Evolutionary conservation across 371 early-diverging fungal species (phyloP).

Genomic region (Mucor saturninus): DNA sequence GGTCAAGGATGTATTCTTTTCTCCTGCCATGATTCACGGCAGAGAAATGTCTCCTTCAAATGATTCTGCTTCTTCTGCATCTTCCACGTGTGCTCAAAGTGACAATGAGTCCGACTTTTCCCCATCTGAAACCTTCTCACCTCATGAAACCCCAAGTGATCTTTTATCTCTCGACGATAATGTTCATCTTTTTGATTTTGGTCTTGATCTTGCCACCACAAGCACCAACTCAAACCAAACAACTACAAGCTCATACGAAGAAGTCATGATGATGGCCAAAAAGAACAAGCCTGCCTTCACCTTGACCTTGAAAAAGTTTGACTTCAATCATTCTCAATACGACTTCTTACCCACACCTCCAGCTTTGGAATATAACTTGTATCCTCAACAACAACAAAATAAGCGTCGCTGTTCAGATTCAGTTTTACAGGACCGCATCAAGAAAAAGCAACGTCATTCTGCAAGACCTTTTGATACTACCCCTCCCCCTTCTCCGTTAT

Average conservation of each 20-base stretch:
- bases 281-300: conserved; percentile 9
- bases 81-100: conserved; percentile 26
- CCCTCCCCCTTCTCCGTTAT: conserved; percentile 8
- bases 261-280: conserved; percentile 16
- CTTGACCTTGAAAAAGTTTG: neutral
- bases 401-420: conserved; percentile 36
- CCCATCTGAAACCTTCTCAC: conserved; percentile 5
- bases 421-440: conserved; percentile 23
- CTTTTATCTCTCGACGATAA: conserved; percentile 1
- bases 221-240: conserved; percentile 12
- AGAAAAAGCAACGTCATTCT: conserved; percentile 20
- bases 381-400: conserved; percentile 10
- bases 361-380: conserved; percentile 5
- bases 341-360: conserved; percentile 16
- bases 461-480: conserved; percentile 1
- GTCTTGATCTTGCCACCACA: conserved; percentile 28
- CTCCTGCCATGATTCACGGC: conserved; percentile 41
- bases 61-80: conserved; percentile 3
- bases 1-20: conserved; percentile 56
- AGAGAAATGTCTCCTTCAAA: conserved; percentile 28
- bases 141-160: conserved; percentile 23
- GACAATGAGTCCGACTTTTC: conserved; percentile 32
- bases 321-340: neutral
- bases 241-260: conserved; percentile 24
- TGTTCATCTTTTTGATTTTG: conserved; percentile 28